Evolutionary conservation across 108 stramenopile species (phyloP), one percentile per base, ranked within the genome.

Genomic region (Craspedostauros australis): DNA sequence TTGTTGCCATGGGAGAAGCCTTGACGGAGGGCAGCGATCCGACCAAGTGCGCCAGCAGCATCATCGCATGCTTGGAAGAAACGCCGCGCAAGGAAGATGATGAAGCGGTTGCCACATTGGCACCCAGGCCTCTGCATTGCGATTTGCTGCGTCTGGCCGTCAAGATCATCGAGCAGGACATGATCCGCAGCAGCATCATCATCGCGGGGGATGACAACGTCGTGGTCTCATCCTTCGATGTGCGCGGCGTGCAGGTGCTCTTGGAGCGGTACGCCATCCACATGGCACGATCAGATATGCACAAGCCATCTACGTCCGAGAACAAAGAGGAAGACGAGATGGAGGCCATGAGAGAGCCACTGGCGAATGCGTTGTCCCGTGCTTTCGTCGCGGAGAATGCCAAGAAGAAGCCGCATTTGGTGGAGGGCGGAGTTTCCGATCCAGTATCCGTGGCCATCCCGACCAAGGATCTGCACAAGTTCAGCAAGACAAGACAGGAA

Each of bases 281-380:
- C 25, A 25, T 58, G 52, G 48, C 45, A 31, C 15, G 50, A 49
- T 20, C 11, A 2, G 20, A n/a, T 37, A 16, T 44, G 25, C 6
- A 27, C 22, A 20, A 27, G 16, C n/a, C 15, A 2, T 30, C 45
- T 4, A 6, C 18, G 26, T 28, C n/a, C 29, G 9, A 15, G 29
- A 6, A 20, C 5, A 48, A 20, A 36, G 47, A 60, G 58, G 47
- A 60, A 15, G 59, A 55, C 19, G 61, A 52, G 4, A 39, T 49
- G 2, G 37, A 40, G 6, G 46, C 61, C 7, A 73, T 76, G 71
- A 60, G 77, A 34, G 36, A 74, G 47, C 54, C 64, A 2, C 39
- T 89, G 30, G 74, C 65, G 28, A 77, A 76, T 34, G 88, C 77
- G 5, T 63, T 89, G 1, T 75, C 72, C 60, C 54, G 79, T 40